Base-by-base conservation (phyloP, 2,329 filamentous ascomycete genomes). In the Colletotrichum gloeosporioides region DNA sequence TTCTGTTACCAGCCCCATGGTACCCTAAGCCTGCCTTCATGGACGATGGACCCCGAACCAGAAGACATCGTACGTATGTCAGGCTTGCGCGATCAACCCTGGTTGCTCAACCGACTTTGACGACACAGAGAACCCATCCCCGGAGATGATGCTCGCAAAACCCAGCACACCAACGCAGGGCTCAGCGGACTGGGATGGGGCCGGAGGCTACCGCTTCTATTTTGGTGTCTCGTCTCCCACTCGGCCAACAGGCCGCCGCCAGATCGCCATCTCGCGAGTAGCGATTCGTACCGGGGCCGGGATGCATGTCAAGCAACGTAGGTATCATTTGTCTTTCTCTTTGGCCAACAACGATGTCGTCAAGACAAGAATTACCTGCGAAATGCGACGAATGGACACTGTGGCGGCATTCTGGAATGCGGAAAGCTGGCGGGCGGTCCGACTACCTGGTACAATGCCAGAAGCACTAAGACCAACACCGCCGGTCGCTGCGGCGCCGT, bases 151-250 rank as follows among this genome's bases (percentile, higher is more conserved):
- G n/a, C 64, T 68, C 15, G 31, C 71, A 73, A 53, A 44, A 32
- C 29, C 57, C 29, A 31, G 68, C 55, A 66, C 9, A 49, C 61
- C 62, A 36, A 22, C 31, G 44, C 44, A 59, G 31, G 53, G 57
- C 59, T 44, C n/a, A 55, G 71, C 61, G 39, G 64, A 53, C 63
- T 68, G 64, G 36, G 65, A 57, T 29, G n/a, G 18, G 68, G 39
- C 72, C 67, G 72, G 68, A 63, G 36, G 66, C 32, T 68, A 71
- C 62, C 59, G 71, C 71, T 68, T 75, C 68, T 78, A 70, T 76
- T 76, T 70, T 76, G 68, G 74, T 62, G 29, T 62, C 44, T 25
- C 73, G 49, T 10, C 53, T 73, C 39, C 31, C 59, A 59, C 44
- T 49, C 44, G 10, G 18, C 29, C 53, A 57, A 29, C 29, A 31